Conservation (phyloP, 139 green algal species). For the Micractinium conductrix region DNA sequence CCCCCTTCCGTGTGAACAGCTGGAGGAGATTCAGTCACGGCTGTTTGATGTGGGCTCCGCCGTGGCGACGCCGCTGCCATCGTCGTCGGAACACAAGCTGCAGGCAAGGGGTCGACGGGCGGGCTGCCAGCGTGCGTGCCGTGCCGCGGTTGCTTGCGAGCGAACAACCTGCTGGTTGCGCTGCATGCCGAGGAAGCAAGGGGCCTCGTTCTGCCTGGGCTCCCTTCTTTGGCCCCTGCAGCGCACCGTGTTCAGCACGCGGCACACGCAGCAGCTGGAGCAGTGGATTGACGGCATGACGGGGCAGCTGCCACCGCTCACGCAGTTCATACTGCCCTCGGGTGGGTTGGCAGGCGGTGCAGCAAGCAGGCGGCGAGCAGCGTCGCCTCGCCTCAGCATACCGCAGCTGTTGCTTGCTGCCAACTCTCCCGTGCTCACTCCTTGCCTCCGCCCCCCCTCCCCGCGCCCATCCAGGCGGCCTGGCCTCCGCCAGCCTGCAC, state of each 20-base stretch:
- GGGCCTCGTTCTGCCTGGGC: background rate
- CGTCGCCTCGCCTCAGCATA: background rate
- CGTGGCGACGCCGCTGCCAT: conserved; percentile 84
- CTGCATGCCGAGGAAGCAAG: too few relatives aligned
- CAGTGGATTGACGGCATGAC: conserved; percentile 91
- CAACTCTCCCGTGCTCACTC: background rate
- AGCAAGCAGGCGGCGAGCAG: background rate
- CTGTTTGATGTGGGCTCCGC: conserved; percentile 93
- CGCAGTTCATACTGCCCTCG: conserved; percentile 95
- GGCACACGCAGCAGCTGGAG: conserved; percentile 69
- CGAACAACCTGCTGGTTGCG: too few relatives aligned
- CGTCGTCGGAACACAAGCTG: conserved; percentile 68
- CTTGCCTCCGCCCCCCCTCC: background rate
- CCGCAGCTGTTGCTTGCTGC: background rate
- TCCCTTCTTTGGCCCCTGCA: background rate
- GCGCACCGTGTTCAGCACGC: conserved; percentile 67
- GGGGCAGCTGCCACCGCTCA: conserved; percentile 79
- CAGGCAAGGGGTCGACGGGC: background rate
- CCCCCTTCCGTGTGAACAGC: too few relatives aligned
- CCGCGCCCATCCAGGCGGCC: conserved; percentile 50
- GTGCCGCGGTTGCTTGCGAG: too few relatives aligned
- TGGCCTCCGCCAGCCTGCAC: conserved; percentile 72
- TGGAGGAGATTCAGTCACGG: conserved; percentile 86
- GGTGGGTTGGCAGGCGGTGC: conserved; percentile 31
- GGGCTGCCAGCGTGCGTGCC: too few relatives aligned